These are phyloP conservation scores for Mycena galericulata DNA, from an alignment of 768 basidiomycete genomes.

Conservation along the genomic window DNA sequence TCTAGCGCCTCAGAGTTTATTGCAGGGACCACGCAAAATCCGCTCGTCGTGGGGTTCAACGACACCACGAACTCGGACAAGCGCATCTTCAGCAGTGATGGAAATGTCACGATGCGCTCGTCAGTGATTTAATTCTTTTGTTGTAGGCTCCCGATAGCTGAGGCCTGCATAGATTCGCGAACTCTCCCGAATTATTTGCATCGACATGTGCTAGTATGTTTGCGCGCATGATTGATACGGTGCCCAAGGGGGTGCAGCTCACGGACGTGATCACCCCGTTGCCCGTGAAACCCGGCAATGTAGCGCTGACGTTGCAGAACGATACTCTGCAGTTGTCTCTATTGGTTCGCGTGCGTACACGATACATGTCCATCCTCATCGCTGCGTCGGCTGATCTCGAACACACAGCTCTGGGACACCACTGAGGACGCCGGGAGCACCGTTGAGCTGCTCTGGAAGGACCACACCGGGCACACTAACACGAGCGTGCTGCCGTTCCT, in stretches of 20 bases:
- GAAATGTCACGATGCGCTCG: constrained; percentile 15
- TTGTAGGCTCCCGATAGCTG: neutral
- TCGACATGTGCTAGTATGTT: constrained; percentile 14
- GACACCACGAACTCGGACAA: too few species aligned
- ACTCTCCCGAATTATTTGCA: neutral
- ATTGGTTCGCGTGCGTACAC: too few species aligned
- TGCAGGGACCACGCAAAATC: constrained; percentile 5
- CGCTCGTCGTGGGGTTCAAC: constrained; percentile 14
- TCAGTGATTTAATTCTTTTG: neutral
- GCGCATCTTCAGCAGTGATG: constrained; percentile 23
- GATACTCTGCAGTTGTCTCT: neutral
- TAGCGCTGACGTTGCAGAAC: neutral
- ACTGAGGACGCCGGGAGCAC: neutral
- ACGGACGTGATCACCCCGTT: constrained; percentile 18
- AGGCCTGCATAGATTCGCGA: neutral
- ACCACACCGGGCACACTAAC: neutral
- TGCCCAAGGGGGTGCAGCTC: constrained; percentile 14
- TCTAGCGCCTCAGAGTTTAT: constrained; percentile 19
- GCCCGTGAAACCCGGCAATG: constrained; percentile 9
- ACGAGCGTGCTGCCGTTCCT: neutral
- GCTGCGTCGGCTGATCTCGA: neutral
- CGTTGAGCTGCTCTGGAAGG: neutral
- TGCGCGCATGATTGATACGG: constrained; percentile 23
- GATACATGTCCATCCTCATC: neutral
- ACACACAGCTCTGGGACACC: neutral